Conservation (phyloP, 345 rosid genomes). For the thale cress (Arabidopsis thaliana) region DNA sequence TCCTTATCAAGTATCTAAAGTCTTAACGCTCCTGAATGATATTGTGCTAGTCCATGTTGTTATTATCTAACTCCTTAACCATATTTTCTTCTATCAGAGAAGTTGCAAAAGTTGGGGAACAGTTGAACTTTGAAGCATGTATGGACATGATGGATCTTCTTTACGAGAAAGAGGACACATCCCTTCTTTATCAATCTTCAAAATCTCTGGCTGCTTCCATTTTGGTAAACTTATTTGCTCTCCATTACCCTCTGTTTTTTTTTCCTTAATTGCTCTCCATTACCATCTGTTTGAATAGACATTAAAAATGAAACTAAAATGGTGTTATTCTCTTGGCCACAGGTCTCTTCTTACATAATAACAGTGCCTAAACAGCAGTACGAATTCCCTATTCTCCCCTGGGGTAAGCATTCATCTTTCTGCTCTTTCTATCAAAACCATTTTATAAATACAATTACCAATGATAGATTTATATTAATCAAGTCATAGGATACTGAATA, state of each 20-base stretch:
- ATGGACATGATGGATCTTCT: slow-evolving; percentile 93
- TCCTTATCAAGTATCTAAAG: slow-evolving; percentile 5
- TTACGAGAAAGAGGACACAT: slow-evolving; percentile 71
- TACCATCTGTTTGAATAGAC: slow-evolving; percentile 2
- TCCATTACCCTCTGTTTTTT: neutral
- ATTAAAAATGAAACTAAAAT: slow-evolving; percentile 22
- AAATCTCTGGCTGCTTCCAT: slow-evolving; percentile 71
- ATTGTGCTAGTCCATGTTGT: neutral
- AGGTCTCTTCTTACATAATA: slow-evolving; percentile 77
- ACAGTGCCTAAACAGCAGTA: slow-evolving; percentile 68
- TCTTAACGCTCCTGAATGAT: neutral
- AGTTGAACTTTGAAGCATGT: slow-evolving; percentile 70
- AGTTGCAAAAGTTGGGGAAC: slow-evolving; percentile 74
- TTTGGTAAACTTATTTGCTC: slow-evolving; percentile 51
- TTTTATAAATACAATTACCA: neutral
- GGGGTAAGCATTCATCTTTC: slow-evolving; percentile 63
- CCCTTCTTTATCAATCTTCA: slow-evolving; percentile 57
- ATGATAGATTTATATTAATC: neutral
- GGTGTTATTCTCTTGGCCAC: slow-evolving; percentile 45
- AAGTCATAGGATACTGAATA: slow-evolving; percentile 18
- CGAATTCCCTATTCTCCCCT: slow-evolving; percentile 80
- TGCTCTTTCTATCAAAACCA: neutral
- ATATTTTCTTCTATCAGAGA: slow-evolving; percentile 46
- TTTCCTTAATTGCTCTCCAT: neutral
- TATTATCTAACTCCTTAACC: neutral